Evolutionary conservation across 495 filamentous ascomycete species (phyloP).

Genomic region (Penicillium goetzii): DNA sequence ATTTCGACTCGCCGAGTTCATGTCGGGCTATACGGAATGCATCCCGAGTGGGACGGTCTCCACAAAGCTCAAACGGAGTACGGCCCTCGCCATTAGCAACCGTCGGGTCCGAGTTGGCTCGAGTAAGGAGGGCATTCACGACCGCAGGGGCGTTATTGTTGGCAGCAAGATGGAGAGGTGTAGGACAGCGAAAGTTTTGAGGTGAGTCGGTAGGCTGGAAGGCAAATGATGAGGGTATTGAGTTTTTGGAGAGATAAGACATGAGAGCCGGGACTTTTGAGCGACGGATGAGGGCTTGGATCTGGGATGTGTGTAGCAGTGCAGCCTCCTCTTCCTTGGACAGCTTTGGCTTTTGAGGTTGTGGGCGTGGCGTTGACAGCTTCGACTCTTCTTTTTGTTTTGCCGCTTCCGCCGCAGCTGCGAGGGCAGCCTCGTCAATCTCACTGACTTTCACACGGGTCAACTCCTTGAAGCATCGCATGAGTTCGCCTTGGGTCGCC

Average conservation of each 20-base stretch:
- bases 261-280: constrained; percentile 87
- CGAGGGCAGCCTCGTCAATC: constrained; percentile 64
- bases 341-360: constrained; percentile 58
- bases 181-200: constrained; percentile 83
- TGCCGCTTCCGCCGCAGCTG: constrained; percentile 48
- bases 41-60: constrained; percentile 84
- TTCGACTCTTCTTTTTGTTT: constrained; percentile 36
- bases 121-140: constrained; percentile 74
- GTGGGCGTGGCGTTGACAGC: constrained; percentile 45
- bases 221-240: constrained; percentile 65
- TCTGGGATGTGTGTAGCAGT: constrained; percentile 78
- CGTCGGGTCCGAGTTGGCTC: constrained; percentile 75
- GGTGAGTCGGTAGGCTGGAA: constrained; percentile 71
- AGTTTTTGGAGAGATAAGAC: constrained; percentile 77
- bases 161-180: constrained; percentile 82
- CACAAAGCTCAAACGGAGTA: constrained; percentile 82
- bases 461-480: constrained; percentile 89
- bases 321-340: constrained; percentile 83
- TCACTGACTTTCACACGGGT: constrained; percentile 84
- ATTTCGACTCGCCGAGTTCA: constrained; percentile 74
- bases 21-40: constrained; percentile 86
- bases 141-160: constrained; percentile 73
- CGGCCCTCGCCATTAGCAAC: constrained; percentile 65
- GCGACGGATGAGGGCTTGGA: constrained; percentile 84
- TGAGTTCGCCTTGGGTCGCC: constrained; percentile 90